Conservation (phyloP, 768 basidiomycete genomes). For the Candolleomyces aberdarensis region DNA sequence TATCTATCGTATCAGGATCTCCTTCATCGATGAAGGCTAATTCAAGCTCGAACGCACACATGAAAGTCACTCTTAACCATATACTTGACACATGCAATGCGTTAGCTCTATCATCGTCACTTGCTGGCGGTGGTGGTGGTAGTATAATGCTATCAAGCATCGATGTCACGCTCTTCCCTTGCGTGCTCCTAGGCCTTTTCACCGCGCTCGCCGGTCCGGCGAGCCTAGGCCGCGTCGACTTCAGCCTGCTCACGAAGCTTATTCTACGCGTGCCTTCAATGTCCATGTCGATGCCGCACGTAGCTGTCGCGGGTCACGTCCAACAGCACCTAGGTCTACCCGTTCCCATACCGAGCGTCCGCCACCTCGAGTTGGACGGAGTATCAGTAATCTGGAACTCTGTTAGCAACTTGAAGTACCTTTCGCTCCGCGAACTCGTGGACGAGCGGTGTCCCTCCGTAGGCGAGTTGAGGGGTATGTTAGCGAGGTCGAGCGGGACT, state of each 20-base stretch:
- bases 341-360: conserved; percentile 26
- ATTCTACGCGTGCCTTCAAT: conserved; percentile 32
- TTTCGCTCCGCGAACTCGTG: conserved; percentile 31
- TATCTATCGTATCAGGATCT: conserved; percentile 27
- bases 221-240: conserved; percentile 8
- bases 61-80: conserved; percentile 22
- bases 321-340: conserved; percentile 17
- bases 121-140: no score
- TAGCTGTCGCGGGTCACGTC: background rate
- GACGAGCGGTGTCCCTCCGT: conserved; percentile 29
- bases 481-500: conserved; percentile 26
- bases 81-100: conserved; percentile 26
- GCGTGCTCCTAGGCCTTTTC: conserved; percentile 31
- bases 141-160: conserved; percentile 17
- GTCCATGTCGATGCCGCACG: conserved; percentile 7
- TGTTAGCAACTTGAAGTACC: conserved; percentile 28
- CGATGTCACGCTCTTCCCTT: conserved; percentile 33
- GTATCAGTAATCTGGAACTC: conserved; percentile 33
- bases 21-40: no score
- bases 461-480: conserved; percentile 29
- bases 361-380: conserved; percentile 29
- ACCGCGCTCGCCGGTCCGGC: conserved; percentile 18
- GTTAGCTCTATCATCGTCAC: background rate
- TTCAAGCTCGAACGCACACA: background rate
- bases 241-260: conserved; percentile 24